A percentile compares a stretch with the other conserved stretches of the same genome.
Evolutionary conservation across 805 yeast species (phyloP).

Genomic region (Debaryomyces hansenii): DNA sequence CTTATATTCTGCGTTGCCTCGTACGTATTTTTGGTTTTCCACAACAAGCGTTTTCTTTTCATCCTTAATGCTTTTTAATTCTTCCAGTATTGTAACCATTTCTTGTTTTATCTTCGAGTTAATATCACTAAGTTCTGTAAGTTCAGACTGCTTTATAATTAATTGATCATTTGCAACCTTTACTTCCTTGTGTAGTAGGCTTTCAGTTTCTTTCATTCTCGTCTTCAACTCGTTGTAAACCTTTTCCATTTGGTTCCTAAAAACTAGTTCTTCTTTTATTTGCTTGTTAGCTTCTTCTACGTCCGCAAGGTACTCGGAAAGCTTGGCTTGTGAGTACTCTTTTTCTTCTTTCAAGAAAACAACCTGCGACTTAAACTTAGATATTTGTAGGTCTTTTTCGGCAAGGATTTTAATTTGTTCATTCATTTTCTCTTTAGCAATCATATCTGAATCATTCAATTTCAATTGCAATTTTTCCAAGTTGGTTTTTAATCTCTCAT

Average conservation of each 20-base stretch:
- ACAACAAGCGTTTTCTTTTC: neutral
- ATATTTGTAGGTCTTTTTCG: neutral
- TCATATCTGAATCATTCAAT: neutral
- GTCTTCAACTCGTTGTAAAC: neutral
- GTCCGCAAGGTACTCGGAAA: neutral
- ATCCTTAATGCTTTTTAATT: neutral
- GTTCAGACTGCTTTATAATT: too few species aligned
- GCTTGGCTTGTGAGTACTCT: neutral
- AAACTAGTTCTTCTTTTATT: neutral
- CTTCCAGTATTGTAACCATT: neutral
- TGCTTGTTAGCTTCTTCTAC: conserved; percentile 2
- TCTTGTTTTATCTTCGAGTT: neutral
- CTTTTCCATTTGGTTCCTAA: neutral
- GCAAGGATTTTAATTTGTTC: neutral
- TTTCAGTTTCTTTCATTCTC: neutral
- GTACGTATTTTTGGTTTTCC: conserved; percentile 2
- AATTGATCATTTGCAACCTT: neutral
- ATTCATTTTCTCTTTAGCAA: neutral
- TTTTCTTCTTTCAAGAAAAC: neutral
- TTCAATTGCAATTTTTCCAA: neutral
- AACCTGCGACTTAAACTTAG: neutral
- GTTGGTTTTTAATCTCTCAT: neutral
- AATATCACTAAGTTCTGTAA: neutral
- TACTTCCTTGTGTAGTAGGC: neutral
- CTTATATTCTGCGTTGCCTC: neutral